Conservation (phyloP, 2,329 filamentous ascomycete genomes). For the Daldinia sp. region DNA sequence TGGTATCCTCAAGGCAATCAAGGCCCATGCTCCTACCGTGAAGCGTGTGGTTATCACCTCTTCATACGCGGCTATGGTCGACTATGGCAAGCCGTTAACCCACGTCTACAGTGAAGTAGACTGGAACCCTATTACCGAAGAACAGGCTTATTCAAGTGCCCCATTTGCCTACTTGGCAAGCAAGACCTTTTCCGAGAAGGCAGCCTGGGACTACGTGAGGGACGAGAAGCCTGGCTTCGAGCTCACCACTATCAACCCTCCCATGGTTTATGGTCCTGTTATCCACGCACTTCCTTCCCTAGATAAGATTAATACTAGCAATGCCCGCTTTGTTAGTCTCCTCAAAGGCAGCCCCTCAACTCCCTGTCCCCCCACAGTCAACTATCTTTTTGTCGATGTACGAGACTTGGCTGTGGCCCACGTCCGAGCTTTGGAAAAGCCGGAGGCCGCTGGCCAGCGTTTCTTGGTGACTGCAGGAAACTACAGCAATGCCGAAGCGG, state of each 20-base stretch:
- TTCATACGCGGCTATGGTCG: constrained; percentile 58
- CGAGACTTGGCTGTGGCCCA: constrained; percentile 61
- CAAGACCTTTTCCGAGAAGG: constrained; percentile 60
- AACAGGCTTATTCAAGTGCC: constrained; percentile 41
- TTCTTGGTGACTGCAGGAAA: constrained; percentile 57
- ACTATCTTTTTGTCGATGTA: constrained; percentile 60
- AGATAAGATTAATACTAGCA: constrained; percentile 58
- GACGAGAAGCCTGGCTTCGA: constrained; percentile 53
- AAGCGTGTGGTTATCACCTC: constrained; percentile 72
- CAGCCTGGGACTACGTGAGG: constrained; percentile 59
- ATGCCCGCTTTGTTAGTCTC: constrained; percentile 55
- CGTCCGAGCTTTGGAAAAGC: constrained; percentile 56
- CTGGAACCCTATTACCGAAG: constrained; percentile 59
- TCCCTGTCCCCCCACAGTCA: constrained; percentile 50
- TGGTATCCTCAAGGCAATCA: constrained; percentile 74
- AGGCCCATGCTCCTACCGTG: constrained; percentile 62
- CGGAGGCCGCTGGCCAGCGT: constrained; percentile 55
- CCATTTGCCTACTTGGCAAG: constrained; percentile 45
- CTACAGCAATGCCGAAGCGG: constrained; percentile 55
- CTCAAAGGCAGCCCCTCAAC: constrained; percentile 57
- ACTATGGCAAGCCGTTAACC: constrained; percentile 46
- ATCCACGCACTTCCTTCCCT: constrained; percentile 53
- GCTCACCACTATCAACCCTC: constrained; percentile 51
- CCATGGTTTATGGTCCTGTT: constrained; percentile 60
- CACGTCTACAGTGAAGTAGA: constrained; percentile 53